phyloP scores from a whole-genome alignment of 2,329 filamentous ascomycete species.

The Aspergillus versicolor region DNA sequence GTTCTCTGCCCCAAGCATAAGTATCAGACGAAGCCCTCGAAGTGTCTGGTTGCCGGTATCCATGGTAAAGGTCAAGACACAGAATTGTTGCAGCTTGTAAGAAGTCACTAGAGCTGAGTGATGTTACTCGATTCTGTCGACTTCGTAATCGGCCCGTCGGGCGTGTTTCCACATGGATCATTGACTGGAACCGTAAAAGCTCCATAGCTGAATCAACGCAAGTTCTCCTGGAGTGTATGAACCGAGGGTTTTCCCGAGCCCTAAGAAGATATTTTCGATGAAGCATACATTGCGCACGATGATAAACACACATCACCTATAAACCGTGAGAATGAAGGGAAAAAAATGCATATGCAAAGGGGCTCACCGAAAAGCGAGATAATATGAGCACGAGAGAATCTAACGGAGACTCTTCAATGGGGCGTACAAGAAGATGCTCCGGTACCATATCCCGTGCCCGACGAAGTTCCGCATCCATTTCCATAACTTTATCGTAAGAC shows the following conservation, averaged over 20 bases:
- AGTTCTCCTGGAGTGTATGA: slow-evolving; percentile 76
- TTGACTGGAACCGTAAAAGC: slow-evolving; percentile 73
- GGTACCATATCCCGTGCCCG: slow-evolving; percentile 66
- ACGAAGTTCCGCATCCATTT: slow-evolving; percentile 58
- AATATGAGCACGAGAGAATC: slow-evolving; percentile 71
- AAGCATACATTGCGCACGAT: slow-evolving; percentile 84
- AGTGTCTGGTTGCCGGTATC: slow-evolving; percentile 33
- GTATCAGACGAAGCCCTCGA: slow-evolving; percentile 38
- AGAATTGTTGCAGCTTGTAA: slow-evolving; percentile 82
- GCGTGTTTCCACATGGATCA: slow-evolving; percentile 72
- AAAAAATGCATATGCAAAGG: neutral
- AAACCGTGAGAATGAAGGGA: slow-evolving; percentile 12
- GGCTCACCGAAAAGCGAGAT: slow-evolving; percentile 67
- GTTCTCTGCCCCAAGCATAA: slow-evolving; percentile 49
- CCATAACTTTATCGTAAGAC: slow-evolving; percentile 62
- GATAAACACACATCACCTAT: slow-evolving; percentile 73
- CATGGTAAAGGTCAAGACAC: slow-evolving; percentile 75
- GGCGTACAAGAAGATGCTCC: slow-evolving; percentile 73
- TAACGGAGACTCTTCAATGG: slow-evolving; percentile 69
- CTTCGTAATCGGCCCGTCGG: slow-evolving; percentile 69
- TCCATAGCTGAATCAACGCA: slow-evolving; percentile 86
- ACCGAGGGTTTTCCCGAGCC: slow-evolving; percentile 75
- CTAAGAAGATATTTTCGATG: slow-evolving; percentile 84
- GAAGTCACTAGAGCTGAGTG: slow-evolving; percentile 80
- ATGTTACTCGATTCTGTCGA: slow-evolving; percentile 76